Base-by-base conservation (phyloP, 2,329 filamentous ascomycete genomes). In the Fonsecaea erecta region DNA sequence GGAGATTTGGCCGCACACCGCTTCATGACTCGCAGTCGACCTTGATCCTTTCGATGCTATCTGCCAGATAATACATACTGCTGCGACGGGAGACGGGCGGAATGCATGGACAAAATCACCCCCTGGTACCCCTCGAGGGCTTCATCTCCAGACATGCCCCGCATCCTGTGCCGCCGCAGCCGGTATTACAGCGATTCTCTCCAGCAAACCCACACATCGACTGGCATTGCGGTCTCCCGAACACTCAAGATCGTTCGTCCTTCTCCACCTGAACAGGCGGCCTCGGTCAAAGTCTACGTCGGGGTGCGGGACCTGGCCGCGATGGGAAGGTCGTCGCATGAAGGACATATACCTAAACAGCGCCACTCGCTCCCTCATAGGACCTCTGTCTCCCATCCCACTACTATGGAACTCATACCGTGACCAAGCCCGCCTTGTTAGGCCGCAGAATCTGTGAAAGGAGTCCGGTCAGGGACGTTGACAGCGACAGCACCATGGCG, bases 91-190 rank as follows among this genome's bases (percentile, higher is more conserved):
- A 52, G 51, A 16, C 9, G 11, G 6, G 51, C 5, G 6, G 12
- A 18, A 52, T 52, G 24, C 12, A 12, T 30, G 12, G 24, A 28
- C 3, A 52, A 8, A 16, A n/a, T n/a, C 28, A 30, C 3, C 28
- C 28, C 28, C 28, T 8, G 28, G 28, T 30, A 6, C 3, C 24
- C 2, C 11, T 32, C 3, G 14, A 14, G 12, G 5, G 32, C 4
- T 35, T 37, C 43, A 32, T 26, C 37, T 18, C 8, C 37, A 21
- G 37, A 37, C 46, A 35, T 9, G 32, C 57, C 57, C 43, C 43
- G 46, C 57, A 60, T 37, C 16, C 40, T 40, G 43, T 51, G 57
- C 57, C 57, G 57, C 43, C 4, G 26, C 43, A 48, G 18, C 43
- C 43, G 43, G 11, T 48, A n/a, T 3, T 6, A 48, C 8, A 24